Evolutionary conservation across 805 yeast species (phyloP).

Genomic region (Schizosaccharomyces lindneri): DNA sequence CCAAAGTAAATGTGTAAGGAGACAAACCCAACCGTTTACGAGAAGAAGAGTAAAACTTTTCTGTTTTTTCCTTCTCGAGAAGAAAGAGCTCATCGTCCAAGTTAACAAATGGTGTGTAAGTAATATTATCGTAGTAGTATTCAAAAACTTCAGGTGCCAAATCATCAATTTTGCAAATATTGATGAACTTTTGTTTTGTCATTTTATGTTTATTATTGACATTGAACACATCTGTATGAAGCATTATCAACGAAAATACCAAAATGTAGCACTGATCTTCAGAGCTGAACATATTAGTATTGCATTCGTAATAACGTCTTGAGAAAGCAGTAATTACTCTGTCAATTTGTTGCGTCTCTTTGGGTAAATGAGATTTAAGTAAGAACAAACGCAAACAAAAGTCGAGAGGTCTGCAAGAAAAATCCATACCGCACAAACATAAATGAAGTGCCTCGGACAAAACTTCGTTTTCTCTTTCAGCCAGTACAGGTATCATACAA

Average conservation of each 20-base stretch:
- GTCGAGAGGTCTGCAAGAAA: constrained; percentile 34
- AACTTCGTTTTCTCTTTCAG: constrained; percentile 13
- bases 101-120: constrained; percentile 30
- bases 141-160: constrained; percentile 16
- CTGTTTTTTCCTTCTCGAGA: neutral
- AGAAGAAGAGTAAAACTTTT: neutral
- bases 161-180: constrained; percentile 17
- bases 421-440: constrained; percentile 21
- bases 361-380: constrained; percentile 34
- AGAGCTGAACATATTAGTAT: constrained; percentile 16
- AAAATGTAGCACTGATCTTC: constrained; percentile 35
- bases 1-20: neutral
- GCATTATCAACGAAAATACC: constrained; percentile 38
- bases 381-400: constrained; percentile 36
- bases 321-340: constrained; percentile 37
- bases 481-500: constrained; percentile 12
- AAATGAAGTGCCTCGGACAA: constrained; percentile 12
- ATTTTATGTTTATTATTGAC: constrained; percentile 41
- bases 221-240: constrained; percentile 55
- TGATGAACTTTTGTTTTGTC: constrained; percentile 36
- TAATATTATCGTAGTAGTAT: constrained; percentile 44
- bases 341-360: constrained; percentile 56
- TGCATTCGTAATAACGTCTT: constrained; percentile 22
- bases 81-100: neutral
- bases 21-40: neutral